Base-by-base conservation (phyloP, 768 basidiomycete species). In the Artomyces pyxidatus region DNA sequence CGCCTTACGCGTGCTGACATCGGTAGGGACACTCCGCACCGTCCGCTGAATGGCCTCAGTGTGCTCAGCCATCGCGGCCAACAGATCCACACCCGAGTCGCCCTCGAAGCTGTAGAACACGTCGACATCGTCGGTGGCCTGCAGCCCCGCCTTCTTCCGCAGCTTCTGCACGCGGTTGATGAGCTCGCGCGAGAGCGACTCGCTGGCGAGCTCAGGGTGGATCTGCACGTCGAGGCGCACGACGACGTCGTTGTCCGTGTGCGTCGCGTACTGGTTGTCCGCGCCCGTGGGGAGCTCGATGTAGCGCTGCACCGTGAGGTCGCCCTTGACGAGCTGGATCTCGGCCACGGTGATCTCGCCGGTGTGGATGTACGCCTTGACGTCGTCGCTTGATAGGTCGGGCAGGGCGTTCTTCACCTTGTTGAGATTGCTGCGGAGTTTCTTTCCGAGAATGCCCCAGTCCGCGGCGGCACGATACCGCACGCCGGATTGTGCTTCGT, bases 201-300 rank as follows among this genome's bases (percentile, higher is more conserved):
- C 88, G 44, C 80, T 74, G 64, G 84, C 80, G 38, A 98, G 76
- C 54, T 97, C 91, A 0, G 85, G 76, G 59, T 96, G 88, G 40
- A 85, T 76, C 63, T 86, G 81, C 47, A 91, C 80, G 66, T 99
- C 96, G 35, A 99, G 80, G 41, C 95, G 76, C 53, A 98, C 78
- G 42, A 96, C 94, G 45, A 97, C 93, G 58, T 98, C 93, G 59
- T 86, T 88, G 68, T 98, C 90, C 19, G 92, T 91, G 54, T 93
- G 83, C 25, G 87, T 90, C 37, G 83, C 81, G 56, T 79, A 85
- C 55, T 83, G 81, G 41, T 74, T 52, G 32, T 61, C 63, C 30
- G 59, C 57, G 23, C 60, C 77, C 59, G 81, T 76, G 10, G 81
- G 85, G 0, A 89, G 71, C 59, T 95, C 92, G 54, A 97, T 84